Evolutionary conservation across 2,329 filamentous ascomycete species (phyloP).

Genomic region (Ophiostoma quercus): DNA sequence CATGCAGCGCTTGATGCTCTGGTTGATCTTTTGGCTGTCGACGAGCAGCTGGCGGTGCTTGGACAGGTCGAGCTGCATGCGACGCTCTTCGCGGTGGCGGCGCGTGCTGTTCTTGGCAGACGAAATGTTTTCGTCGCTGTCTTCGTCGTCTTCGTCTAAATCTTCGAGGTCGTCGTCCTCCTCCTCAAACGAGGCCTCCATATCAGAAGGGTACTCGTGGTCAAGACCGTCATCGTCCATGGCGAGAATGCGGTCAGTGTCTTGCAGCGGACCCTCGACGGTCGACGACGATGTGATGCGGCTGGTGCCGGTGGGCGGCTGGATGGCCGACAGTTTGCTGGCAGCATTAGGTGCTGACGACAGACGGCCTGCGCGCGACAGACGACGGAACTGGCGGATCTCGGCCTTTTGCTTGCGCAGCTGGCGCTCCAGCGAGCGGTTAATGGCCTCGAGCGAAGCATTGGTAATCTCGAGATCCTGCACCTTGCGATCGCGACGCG

Average conservation of each 20-base stretch:
- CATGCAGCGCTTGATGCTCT: slow-evolving; percentile 83
- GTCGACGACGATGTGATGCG: slow-evolving; percentile 42
- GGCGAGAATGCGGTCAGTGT: slow-evolving; percentile 43
- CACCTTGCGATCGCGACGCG: slow-evolving; percentile 87
- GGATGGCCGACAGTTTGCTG: not conserved
- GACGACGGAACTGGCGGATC: slow-evolving; percentile 74
- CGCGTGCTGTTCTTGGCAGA: slow-evolving; percentile 44
- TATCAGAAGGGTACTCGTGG: slow-evolving; percentile 31
- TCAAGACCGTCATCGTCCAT: slow-evolving; percentile 40
- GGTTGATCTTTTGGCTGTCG: slow-evolving; percentile 92
- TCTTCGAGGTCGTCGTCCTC: slow-evolving; percentile 32
- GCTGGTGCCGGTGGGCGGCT: slow-evolving; percentile 32
- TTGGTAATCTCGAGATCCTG: slow-evolving; percentile 96
- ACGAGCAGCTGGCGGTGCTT: slow-evolving; percentile 85
- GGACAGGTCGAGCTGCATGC: slow-evolving; percentile 75
- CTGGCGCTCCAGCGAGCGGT: slow-evolving; percentile 84
- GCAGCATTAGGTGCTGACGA: slow-evolving; percentile 41
- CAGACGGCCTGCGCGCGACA: slow-evolving; percentile 74
- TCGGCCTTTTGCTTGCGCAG: slow-evolving; percentile 87
- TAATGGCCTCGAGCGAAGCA: slow-evolving; percentile 89
- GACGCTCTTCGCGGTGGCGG: slow-evolving; percentile 65
- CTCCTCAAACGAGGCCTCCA: slow-evolving; percentile 31
- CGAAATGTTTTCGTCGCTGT: not conserved
- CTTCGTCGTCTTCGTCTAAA: slow-evolving; percentile 30
- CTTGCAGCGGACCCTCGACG: slow-evolving; percentile 38